These are phyloP conservation scores for Ambrosia artemisiifolia DNA, from an alignment of 129 eudicot genomes.

Conservation along the genomic window DNA sequence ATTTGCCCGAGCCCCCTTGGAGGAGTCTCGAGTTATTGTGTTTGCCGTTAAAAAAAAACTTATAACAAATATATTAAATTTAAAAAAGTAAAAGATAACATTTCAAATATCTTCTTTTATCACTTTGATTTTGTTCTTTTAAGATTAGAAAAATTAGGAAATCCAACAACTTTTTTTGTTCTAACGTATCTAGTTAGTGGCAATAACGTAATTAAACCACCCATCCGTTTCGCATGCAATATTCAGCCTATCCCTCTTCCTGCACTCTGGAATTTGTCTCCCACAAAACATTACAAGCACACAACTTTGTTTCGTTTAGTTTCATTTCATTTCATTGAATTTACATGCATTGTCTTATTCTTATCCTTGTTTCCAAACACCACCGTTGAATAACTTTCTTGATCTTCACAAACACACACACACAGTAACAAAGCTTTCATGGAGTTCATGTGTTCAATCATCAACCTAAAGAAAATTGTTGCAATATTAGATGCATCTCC, in stretches of 20 bases:
- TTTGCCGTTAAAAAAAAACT: too few species aligned
- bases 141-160: not conserved
- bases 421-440: not conserved
- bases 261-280: constrained; percentile 30
- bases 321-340: constrained; percentile 12
- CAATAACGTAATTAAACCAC: constrained; percentile 5
- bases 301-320: constrained; percentile 18
- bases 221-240: constrained; percentile 30
- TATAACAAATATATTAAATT: too few species aligned
- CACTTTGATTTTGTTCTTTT: not conserved
- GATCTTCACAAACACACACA: constrained; percentile 15
- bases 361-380: not conserved
- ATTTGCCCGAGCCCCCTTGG: too few species aligned
- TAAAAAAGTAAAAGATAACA: not conserved
- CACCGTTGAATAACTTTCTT: constrained; percentile 17
- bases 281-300: constrained; percentile 24
- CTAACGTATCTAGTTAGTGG: constrained; percentile 16
- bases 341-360: not conserved
- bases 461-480: constrained; percentile 49
- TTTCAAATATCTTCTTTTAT: not conserved
- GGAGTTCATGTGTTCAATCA: constrained; percentile 23
- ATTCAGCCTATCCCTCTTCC: constrained; percentile 28
- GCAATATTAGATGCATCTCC: constrained; percentile 42
- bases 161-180: constrained; percentile 2
- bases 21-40: too few species aligned